Conservation (phyloP, 1,284 basidiomycete genomes). For the Ganoderma lucidum region DNA sequence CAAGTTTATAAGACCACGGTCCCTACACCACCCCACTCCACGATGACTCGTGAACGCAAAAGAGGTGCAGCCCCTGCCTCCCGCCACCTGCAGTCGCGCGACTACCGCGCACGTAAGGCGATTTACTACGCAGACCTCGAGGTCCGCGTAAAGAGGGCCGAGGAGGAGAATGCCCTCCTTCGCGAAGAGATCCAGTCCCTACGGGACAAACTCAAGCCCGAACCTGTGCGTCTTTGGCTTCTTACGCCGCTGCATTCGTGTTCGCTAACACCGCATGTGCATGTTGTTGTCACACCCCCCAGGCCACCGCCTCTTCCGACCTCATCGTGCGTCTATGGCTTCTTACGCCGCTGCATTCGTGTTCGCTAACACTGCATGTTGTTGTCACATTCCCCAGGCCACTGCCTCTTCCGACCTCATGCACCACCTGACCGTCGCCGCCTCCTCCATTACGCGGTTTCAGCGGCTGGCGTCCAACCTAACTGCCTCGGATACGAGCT, state of each 20-base stretch:
- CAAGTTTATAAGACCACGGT: slow-evolving; percentile 22
- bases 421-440: slow-evolving; percentile 54
- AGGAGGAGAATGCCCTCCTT: slow-evolving; percentile 61
- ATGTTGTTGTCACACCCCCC: neutral
- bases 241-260: no score
- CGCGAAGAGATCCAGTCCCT: slow-evolving; percentile 54
- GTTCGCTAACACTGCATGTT: no score
- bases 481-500: no score
- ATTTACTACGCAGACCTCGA: slow-evolving; percentile 64
- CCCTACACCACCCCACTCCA: slow-evolving; percentile 8
- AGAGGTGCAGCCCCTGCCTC: slow-evolving; percentile 62
- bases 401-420: slow-evolving; percentile 60
- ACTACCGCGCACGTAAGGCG: slow-evolving; percentile 69
- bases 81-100: slow-evolving; percentile 60
- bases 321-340: no score
- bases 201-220: slow-evolving; percentile 40
- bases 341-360: no score
- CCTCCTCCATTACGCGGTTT: slow-evolving; percentile 53
- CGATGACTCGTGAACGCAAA: slow-evolving; percentile 70
- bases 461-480: slow-evolving; percentile 41
- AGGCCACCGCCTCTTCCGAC: slow-evolving; percentile 60
- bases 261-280: no score
- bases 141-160: slow-evolving; percentile 57
- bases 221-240: slow-evolving; percentile 47
- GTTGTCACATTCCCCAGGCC: no score